Evolutionary conservation across 306 rosid genomes (phyloP), one percentile per base, ranked within the genome.

Genomic region (Cicer bijugum): DNA sequence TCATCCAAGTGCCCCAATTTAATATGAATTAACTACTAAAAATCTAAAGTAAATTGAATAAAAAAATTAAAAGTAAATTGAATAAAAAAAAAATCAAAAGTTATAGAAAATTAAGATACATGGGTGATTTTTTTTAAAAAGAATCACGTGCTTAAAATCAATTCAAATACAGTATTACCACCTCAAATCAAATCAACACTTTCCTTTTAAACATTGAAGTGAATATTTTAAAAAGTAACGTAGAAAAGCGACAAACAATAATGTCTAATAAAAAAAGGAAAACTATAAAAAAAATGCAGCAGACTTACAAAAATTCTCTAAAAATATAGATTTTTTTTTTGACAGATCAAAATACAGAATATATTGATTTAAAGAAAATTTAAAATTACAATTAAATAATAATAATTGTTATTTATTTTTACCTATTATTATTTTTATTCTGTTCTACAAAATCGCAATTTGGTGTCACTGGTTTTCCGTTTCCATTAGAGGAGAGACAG

Each of bases 381-480:
- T 4, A 50, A 14, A 20, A 16, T 20, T 15, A 15, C 2, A 53
- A 15, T 16, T 16, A 64, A n/a, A 65, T 23, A 4, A 12, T 44
- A 4, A 12, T 46, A 46, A 2, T 28, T 23, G 28, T 4, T 47
- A 0, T 67, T 33, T 35, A 7, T 10, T 37, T 14, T 23, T 50
- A n/a, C 8, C n/a, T 14, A 19, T 47, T 28, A 10, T n/a, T 51
- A 14, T 43, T 42, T 10, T 50, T 15, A 9, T 45, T 69, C 63
- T 9, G 57, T 60, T 69, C 64, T 45, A 70, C 82, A 78, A 78
- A 77, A 69, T 77, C 81, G 38, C 71, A 69, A 59, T 59, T 78
- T 78, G 40, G 39, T 69, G 3, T 39, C 82, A 59, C 76, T 69
- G 48, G 57, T 69, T 60, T 60, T 67, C 70, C 63, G 23, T 69